A percentile compares a stretch with the other conserved stretches of the same genome.
These are phyloP conservation scores for Naganishia onofrii DNA, from an alignment of 768 basidiomycete genomes.

Conservation along the genomic window DNA sequence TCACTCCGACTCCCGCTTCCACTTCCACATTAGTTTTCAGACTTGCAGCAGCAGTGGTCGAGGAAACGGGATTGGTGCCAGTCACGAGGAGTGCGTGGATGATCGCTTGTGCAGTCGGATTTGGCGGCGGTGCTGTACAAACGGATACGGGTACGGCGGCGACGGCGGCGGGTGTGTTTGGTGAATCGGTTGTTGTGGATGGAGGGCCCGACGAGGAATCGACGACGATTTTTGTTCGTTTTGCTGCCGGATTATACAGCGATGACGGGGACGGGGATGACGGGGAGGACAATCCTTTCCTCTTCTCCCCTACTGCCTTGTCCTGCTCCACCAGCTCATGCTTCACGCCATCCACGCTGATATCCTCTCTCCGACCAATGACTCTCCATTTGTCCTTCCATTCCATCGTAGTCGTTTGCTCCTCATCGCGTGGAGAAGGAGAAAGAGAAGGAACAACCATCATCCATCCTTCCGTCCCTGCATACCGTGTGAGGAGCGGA, in stretches of 20 bases:
- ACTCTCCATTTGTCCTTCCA: conserved; percentile 29
- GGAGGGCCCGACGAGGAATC: neutral
- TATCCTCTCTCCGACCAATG: neutral
- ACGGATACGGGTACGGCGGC: too few relatives aligned
- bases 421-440: neutral
- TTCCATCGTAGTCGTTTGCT: neutral
- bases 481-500: conserved; percentile 29
- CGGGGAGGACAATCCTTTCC: too few relatives aligned
- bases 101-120: neutral
- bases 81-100: neutral
- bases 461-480: conserved; percentile 48
- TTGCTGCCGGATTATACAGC: neutral
- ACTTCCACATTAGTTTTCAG: too few relatives aligned
- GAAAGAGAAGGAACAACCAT: conserved; percentile 39
- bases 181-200: neutral
- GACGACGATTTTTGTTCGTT: neutral
- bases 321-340: neutral
- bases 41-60: too few relatives aligned
- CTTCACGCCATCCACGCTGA: neutral
- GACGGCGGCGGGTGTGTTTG: too few relatives aligned
- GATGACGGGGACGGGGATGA: too few relatives aligned
- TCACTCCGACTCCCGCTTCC: too few relatives aligned
- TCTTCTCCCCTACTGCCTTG: neutral
- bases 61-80: neutral
- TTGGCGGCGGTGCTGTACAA: neutral